phyloP scores from a whole-genome alignment of 2,329 filamentous ascomycete genomes.

The Stemphylium lycopersici region DNA sequence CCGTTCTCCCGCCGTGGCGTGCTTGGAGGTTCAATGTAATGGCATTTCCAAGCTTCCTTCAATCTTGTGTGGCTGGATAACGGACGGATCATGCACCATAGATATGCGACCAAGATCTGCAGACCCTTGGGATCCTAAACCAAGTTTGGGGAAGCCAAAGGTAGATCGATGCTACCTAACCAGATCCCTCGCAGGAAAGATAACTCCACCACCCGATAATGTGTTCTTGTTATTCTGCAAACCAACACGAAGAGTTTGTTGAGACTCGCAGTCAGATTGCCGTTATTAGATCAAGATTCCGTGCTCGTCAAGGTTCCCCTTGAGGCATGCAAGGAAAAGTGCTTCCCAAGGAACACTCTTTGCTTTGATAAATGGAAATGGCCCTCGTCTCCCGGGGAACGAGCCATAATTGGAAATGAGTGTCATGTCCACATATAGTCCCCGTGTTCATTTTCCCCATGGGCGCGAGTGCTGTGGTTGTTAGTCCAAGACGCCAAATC shows the following conservation, averaged over 20 bases:
- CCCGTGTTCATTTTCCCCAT: constrained; percentile 3
- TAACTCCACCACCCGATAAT: not conserved
- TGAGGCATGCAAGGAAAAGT: not conserved
- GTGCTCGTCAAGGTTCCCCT: not conserved
- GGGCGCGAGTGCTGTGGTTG: not conserved
- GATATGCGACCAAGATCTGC: constrained; percentile 6
- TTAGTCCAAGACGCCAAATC: constrained; percentile 9
- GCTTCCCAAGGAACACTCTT: not conserved
- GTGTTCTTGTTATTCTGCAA: not conserved
- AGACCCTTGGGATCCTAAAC: constrained; percentile 1
- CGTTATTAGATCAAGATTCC: not conserved
- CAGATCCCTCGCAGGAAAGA: not conserved
- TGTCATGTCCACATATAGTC: not conserved
- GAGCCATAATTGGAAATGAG: not conserved
- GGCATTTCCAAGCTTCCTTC: constrained; percentile 3
- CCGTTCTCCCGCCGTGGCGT: constrained; percentile 14
- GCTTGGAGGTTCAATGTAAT: constrained; percentile 2
- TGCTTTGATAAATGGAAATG: not conserved
- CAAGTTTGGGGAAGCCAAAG: not conserved
- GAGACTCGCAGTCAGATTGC: not conserved
- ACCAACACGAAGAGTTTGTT: not conserved
- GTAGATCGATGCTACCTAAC: not conserved
- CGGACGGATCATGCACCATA: not conserved
- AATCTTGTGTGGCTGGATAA: not conserved
- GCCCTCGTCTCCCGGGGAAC: not conserved